Conservation (phyloP, 768 basidiomycete species). For the Mrakia frigida region DNA sequence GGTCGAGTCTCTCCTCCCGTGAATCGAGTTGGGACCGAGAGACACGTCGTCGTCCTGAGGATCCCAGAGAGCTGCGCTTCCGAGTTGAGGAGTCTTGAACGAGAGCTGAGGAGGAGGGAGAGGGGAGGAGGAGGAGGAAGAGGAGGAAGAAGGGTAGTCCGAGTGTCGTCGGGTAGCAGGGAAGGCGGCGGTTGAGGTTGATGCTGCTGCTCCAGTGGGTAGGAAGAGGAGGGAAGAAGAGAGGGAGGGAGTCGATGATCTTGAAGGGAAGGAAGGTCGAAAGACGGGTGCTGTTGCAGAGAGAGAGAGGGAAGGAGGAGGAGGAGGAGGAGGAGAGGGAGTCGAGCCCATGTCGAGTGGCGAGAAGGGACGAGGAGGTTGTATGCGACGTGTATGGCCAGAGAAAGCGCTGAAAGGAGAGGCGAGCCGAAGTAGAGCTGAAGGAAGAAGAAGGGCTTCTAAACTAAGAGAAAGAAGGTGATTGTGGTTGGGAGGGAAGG, state of each 20-base stretch:
- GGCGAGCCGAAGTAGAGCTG: too few relatives aligned
- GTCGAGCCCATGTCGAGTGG: background rate
- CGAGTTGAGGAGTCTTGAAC: slow-evolving; percentile 6
- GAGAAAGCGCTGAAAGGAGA: background rate
- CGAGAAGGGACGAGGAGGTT: background rate
- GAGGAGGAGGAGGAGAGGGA: background rate
- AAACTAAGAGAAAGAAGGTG: too few relatives aligned
- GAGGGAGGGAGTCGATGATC: background rate
- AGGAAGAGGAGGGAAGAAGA: slow-evolving; percentile 3
- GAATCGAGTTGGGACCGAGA: background rate
- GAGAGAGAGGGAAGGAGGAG: background rate
- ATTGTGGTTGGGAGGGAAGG: too few relatives aligned
- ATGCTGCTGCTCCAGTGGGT: background rate
- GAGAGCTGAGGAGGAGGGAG: background rate
- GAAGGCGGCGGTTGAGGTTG: background rate
- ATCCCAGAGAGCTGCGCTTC: slow-evolving; percentile 4
- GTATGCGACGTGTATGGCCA: background rate
- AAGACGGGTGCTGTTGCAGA: background rate
- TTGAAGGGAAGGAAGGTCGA: background rate
- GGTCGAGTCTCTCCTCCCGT: background rate
- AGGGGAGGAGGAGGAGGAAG: background rate
- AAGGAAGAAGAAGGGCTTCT: too few relatives aligned
- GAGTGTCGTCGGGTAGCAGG: background rate
- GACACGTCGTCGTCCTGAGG: slow-evolving; percentile 6
- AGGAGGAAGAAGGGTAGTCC: background rate